Evolutionary conservation across 495 filamentous ascomycete genomes (phyloP), one percentile per base, ranked within the genome.

Genomic region (Xylaria acuta): DNA sequence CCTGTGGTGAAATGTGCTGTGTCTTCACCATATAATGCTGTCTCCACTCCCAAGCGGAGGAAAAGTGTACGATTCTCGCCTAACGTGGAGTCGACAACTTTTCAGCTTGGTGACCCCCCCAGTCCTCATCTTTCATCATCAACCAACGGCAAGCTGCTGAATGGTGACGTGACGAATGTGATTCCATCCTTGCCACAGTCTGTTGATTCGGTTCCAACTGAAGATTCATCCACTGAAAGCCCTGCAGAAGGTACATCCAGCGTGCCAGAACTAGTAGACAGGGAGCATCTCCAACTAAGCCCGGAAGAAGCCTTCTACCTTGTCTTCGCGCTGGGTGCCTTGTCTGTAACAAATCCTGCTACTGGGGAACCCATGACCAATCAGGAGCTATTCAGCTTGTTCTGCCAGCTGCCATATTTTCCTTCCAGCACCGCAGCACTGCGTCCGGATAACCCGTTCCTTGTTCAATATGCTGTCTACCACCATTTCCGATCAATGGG

Each of bases 401-500:
- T 92, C 77, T 88, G 92, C 45, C 84, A 84, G 56, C 78, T 90
- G 73, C 93, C 92, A 12, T 89, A 90, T 79, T 92, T 92, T 70
- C 92, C 94, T 66, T 84, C 89, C 40, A 85, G 74, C 67, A 62
- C 75, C 16, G 70, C 76, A 7, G 73, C 77, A 60, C 79, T 89
- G 32, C 82, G 85, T 67, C 88, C 90, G 0, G 92, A 97, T 81
- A 93, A 97, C 75, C 89, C 92, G 0, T 98, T 99, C 81, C 84
- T 97, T 56, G 77, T 96, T 30, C 90, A 92, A 43, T 99, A 98
- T 78, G 88, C 89, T 40, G 92, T 92, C 18, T 99, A 97, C 77
- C 96, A 99, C 76, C 96, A 99, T 80, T 99, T 96, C 83, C 93
- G 96, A 32, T 97, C 94, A 8, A 87, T 98, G 0, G 96, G 96